Evolutionary conservation across 108 stramenopile genomes (phyloP), one percentile per base, ranked within the genome.

Genomic region (Skeletonema marinoi): DNA sequence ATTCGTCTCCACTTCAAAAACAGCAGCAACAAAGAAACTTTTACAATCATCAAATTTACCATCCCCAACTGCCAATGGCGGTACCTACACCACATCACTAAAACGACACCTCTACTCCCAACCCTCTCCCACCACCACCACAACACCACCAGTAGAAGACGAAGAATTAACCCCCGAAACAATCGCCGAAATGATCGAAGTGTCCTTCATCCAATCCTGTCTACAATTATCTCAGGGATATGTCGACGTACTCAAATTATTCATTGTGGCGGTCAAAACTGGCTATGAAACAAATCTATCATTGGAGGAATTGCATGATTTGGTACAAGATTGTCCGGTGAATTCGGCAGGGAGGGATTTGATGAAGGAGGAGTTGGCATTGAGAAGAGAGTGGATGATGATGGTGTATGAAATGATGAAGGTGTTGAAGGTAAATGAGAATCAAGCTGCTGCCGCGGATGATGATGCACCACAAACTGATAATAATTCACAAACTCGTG

Each of bases 211-310:
- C 17, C 73, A 91, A 68, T 91, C 92, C 10, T 91, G 90, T 65
- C 73, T 94, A 59, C 90, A 94, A 78, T 82, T 94, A 29, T 66
- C 88, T 1, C 66, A 78, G 21, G 93, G 92, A 25, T 92, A 89
- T 76, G 83, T 93, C 16, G 93, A 96, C 70, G 86, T 91, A 7
- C 71, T 96, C 38, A 95, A 93, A 81, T 31, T 94, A 39, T 92
- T 96, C 69, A 92, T 96, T 50, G 91, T 85, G 10, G 87, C 92
- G 0, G 81, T 88, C 54, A 89, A 88, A 58, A 83, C 90, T 16
- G 91, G 88, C 25, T 96, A 93, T 67, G 91, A 90, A 81, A 56
- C 70, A 5, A 80, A 83, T 4, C 66, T 92, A 61, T 33, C 88
- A 1, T 38, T 85, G 29, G 42, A 61, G 3, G 67, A 71, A 48